A percentile compares a stretch with the other conserved stretches of the same genome.
These are phyloP conservation scores for Eucalyptus pauciflora DNA, from an alignment of 345 rosid genomes.

Conservation along the genomic window DNA sequence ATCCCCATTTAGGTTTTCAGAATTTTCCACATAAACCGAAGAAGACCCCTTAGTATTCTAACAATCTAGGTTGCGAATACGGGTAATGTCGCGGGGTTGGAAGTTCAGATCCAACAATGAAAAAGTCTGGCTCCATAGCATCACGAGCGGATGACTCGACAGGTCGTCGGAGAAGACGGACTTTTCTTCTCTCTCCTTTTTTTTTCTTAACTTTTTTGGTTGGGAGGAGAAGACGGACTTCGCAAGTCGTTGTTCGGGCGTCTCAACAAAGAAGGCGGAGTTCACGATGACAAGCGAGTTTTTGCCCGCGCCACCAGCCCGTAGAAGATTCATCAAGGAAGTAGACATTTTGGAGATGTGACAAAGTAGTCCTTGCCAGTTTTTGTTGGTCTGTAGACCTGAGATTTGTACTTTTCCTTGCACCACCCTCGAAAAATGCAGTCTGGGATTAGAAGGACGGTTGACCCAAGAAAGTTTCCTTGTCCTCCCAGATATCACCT, in stretches of 20 bases:
- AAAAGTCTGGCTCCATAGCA: not conserved
- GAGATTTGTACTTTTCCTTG: not conserved
- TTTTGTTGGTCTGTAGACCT: no score
- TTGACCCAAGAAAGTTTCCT: not conserved
- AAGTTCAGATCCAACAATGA: not conserved
- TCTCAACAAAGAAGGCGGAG: not conserved
- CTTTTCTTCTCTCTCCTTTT: not conserved
- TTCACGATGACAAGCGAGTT: not conserved
- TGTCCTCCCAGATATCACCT: not conserved
- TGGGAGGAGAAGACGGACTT: not conserved
- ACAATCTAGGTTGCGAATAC: not conserved
- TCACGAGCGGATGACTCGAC: not conserved
- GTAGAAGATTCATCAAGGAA: not conserved
- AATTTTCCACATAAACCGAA: not conserved
- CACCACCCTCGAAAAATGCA: not conserved
- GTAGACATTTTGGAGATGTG: not conserved
- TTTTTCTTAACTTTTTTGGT: accelerated
- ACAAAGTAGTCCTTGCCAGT: not conserved
- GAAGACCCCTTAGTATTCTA: not conserved
- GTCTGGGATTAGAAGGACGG: not conserved
- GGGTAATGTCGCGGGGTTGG: not conserved
- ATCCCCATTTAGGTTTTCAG: not conserved
- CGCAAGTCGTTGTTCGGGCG: not conserved
- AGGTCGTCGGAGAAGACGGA: not conserved
- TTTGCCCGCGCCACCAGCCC: not conserved